A percentile compares a stretch with the other conserved stretches of the same genome.
Evolutionary conservation across 768 basidiomycete genomes (phyloP).

Genomic region (Omphalotus guepiniiformis): DNA sequence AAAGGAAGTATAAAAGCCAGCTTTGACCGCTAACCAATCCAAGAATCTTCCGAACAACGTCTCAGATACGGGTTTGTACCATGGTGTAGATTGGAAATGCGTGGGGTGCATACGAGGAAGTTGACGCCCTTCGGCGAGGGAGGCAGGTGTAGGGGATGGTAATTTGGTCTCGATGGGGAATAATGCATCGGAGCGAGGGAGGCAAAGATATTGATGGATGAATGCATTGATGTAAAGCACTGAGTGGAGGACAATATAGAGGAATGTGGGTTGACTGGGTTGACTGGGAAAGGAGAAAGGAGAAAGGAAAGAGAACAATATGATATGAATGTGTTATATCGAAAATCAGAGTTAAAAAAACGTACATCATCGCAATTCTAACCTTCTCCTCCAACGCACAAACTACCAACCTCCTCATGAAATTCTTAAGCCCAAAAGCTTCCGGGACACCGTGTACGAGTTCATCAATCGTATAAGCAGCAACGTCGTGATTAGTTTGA

Average conservation of each 20-base stretch:
- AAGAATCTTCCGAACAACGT: slow-evolving; percentile 20
- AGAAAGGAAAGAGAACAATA: background rate
- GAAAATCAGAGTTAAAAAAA: background rate
- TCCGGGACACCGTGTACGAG: slow-evolving; percentile 35
- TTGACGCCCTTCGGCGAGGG: background rate
- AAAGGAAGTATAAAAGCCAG: slow-evolving; percentile 33
- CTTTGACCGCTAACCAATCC: slow-evolving; percentile 28
- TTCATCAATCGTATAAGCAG: slow-evolving; percentile 35
- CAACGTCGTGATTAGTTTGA: slow-evolving; percentile 34
- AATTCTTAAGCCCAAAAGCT: slow-evolving; percentile 31
- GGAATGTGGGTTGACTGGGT: slow-evolving; percentile 30
- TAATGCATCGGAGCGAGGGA: slow-evolving; percentile 27
- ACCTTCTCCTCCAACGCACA: slow-evolving; percentile 40
- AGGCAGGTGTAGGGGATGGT: background rate
- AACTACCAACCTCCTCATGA: slow-evolving; percentile 29
- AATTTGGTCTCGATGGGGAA: slow-evolving; percentile 14
- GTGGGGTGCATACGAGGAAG: background rate
- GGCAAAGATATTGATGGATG: slow-evolving; percentile 33
- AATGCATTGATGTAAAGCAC: slow-evolving; percentile 23
- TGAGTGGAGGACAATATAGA: slow-evolving; percentile 23
- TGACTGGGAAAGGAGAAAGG: slow-evolving; percentile 23
- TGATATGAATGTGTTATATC: background rate
- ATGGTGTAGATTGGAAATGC: slow-evolving; percentile 34
- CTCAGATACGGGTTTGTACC: slow-evolving; percentile 40
- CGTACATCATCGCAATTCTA: slow-evolving; percentile 46